These are phyloP conservation scores for Zymoseptoria brevis DNA, from an alignment of 2,329 filamentous ascomycete species.

Conservation along the genomic window DNA sequence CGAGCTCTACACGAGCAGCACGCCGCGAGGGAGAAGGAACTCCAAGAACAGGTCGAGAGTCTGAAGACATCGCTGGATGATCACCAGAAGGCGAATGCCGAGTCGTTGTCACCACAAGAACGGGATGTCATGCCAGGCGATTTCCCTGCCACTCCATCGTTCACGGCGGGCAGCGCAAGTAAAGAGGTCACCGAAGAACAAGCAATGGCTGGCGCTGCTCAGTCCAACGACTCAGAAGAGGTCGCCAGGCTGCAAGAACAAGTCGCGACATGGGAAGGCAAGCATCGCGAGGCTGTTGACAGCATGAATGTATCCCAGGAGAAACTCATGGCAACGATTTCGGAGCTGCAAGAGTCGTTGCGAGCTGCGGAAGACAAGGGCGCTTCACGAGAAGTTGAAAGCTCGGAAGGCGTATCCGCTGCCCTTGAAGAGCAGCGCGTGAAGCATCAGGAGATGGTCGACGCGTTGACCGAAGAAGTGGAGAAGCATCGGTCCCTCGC, in stretches of 20 bases:
- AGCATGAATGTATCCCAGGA: conserved; percentile 65
- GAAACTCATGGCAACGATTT: conserved; percentile 63
- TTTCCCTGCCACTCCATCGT: conserved; percentile 32
- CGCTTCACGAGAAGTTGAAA: conserved; percentile 3
- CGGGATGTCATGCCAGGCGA: conserved; percentile 30
- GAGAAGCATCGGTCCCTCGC: conserved; percentile 73
- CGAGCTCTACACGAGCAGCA: conserved; percentile 65
- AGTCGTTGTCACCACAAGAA: conserved; percentile 18
- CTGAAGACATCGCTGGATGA: conserved; percentile 51
- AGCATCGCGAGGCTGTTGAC: conserved; percentile 63
- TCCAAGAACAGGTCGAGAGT: conserved; percentile 61
- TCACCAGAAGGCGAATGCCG: conserved; percentile 16
- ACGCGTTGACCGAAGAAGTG: conserved; percentile 62
- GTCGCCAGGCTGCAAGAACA: conserved; percentile 63
- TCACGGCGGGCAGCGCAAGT: conserved; percentile 14
- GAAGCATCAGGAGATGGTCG: conserved; percentile 46
- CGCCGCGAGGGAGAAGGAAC: conserved; percentile 63
- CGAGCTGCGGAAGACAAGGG: conserved; percentile 29
- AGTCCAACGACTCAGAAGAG: conserved; percentile 34
- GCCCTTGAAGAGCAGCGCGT: conserved; percentile 34
- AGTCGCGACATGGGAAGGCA: conserved; percentile 64
- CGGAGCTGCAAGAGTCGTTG: conserved; percentile 60
- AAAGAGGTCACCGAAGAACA: conserved; percentile 24
- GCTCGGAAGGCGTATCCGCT: conserved; percentile 16
- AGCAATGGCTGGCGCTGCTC: conserved; percentile 14